A percentile compares a stretch with the other conserved stretches of the same genome.
Conservation (phyloP, 2,329 filamentous ascomycete species). For the Aspergillus tamarii region DNA sequence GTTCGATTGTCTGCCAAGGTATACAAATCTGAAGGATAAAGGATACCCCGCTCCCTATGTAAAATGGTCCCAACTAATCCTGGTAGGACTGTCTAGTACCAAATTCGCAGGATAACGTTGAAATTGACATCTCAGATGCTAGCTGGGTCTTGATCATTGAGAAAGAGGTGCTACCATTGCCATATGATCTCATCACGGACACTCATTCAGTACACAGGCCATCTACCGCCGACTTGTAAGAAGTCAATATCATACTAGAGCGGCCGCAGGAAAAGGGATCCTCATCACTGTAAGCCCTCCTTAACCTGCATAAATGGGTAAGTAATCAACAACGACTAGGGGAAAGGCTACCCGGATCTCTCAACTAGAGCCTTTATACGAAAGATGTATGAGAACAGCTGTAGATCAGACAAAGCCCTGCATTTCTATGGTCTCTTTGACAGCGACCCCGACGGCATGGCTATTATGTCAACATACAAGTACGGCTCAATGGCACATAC, state of each 20-base stretch:
- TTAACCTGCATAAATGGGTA: background rate
- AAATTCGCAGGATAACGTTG: conserved; percentile 48
- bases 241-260: conserved; percentile 49
- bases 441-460: conserved; percentile 65
- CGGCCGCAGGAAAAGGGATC: conserved; percentile 51
- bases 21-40: background rate
- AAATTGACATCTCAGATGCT: conserved; percentile 48
- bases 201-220: conserved; percentile 47
- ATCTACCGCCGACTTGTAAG: conserved; percentile 61
- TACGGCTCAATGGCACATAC: conserved; percentile 60
- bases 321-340: conserved; percentile 43
- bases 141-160: conserved; percentile 66
- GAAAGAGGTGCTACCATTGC: conserved; percentile 57
- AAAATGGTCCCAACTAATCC: background rate
- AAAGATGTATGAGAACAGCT: conserved; percentile 42
- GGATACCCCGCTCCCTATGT: background rate
- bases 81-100: conserved; percentile 58
- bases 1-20: conserved; percentile 41
- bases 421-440: conserved; percentile 61
- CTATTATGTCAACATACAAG: conserved; percentile 66
- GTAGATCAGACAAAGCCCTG: conserved; percentile 29
- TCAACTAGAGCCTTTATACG: conserved; percentile 59
- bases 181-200: background rate
- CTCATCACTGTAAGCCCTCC: conserved; percentile 56
- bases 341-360: conserved; percentile 68